These are phyloP conservation scores for Kappamyces sp. DNA, from an alignment of 192 early-diverging fungal species.

Conservation along the genomic window DNA sequence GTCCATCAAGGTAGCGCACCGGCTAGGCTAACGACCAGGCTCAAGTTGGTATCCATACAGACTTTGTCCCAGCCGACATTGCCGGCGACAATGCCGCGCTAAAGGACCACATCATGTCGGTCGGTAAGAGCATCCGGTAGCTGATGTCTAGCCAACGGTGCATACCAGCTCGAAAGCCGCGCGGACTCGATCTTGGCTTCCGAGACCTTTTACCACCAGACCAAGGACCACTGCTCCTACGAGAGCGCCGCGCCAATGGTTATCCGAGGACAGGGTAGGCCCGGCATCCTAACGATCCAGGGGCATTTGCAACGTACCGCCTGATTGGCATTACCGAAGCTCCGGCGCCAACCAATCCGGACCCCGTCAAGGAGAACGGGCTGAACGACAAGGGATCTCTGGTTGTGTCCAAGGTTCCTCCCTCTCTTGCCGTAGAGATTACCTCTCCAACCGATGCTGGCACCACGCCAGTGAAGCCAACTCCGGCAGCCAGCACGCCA, in stretches of 20 bases:
- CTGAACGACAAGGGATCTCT: conserved; percentile 9
- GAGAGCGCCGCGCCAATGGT: not conserved
- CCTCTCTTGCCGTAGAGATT: too few species aligned
- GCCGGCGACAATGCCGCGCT: not conserved
- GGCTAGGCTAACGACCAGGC: not conserved
- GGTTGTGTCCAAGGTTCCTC: conserved; percentile 5
- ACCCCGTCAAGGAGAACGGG: conserved; percentile 12
- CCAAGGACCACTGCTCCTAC: conserved; percentile 12
- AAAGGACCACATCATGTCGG: conserved; percentile 3
- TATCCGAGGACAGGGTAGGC: conserved; percentile 10
- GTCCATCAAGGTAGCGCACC: not conserved
- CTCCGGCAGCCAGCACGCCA: too few species aligned
- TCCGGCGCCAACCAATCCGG: not conserved
- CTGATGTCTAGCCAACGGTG: conserved; percentile 1
- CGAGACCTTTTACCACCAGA: conserved; percentile 15
- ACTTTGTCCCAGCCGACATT: conserved; percentile 6
- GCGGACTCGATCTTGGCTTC: conserved; percentile 7
- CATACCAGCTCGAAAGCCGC: not conserved
- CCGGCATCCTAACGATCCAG: not conserved
- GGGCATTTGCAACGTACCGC: conserved; percentile 3
- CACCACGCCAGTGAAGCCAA: too few species aligned
- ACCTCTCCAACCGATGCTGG: too few species aligned
- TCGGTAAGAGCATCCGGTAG: not conserved
- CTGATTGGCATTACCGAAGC: conserved; percentile 11
- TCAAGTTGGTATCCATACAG: conserved; percentile 11